A percentile compares a stretch with the other conserved stretches of the same genome.
Conservation (phyloP, 139 green algal species). For the Picochlorum sp. region DNA sequence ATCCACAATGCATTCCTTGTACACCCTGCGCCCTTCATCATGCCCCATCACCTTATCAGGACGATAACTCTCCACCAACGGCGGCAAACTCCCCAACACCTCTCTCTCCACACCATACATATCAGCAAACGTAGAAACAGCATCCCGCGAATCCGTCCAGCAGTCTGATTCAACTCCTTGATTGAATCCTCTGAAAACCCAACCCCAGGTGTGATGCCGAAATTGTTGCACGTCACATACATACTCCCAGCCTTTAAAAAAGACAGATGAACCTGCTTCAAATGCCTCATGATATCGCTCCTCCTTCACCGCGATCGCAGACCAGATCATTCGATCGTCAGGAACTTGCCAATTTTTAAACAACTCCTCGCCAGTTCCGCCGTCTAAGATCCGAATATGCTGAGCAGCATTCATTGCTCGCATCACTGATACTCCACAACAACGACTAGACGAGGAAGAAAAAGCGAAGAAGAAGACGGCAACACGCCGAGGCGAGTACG, state of each 20-base stretch:
- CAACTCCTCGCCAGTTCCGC: not conserved
- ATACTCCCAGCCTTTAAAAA: not conserved
- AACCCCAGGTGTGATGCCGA: not conserved
- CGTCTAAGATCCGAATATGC: not conserved
- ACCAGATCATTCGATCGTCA: not conserved
- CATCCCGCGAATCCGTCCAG: not conserved
- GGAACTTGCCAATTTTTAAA: not conserved
- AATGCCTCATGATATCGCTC: not conserved
- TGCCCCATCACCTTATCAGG: slow-evolving; percentile 1
- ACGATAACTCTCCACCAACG: slow-evolving; percentile 3
- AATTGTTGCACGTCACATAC: slow-evolving; percentile 3
- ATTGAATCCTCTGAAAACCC: not conserved
- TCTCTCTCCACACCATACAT: too few relatives aligned
- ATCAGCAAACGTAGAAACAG: too few relatives aligned
- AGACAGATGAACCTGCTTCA: not conserved
- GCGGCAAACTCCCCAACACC: not conserved
- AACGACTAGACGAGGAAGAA: too few relatives aligned
- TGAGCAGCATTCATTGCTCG: too few relatives aligned
- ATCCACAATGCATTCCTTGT: not conserved
- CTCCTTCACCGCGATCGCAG: not conserved
- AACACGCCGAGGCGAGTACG: too few relatives aligned
- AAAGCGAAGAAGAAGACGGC: too few relatives aligned
- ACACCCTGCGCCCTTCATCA: not conserved
- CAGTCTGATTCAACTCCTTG: not conserved
- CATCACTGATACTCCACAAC: too few relatives aligned